A percentile compares a stretch with the other conserved stretches of the same genome.
These are phyloP conservation scores for Venturia oleaginea DNA, from an alignment of 2,329 filamentous ascomycete species.

Conservation along the genomic window DNA sequence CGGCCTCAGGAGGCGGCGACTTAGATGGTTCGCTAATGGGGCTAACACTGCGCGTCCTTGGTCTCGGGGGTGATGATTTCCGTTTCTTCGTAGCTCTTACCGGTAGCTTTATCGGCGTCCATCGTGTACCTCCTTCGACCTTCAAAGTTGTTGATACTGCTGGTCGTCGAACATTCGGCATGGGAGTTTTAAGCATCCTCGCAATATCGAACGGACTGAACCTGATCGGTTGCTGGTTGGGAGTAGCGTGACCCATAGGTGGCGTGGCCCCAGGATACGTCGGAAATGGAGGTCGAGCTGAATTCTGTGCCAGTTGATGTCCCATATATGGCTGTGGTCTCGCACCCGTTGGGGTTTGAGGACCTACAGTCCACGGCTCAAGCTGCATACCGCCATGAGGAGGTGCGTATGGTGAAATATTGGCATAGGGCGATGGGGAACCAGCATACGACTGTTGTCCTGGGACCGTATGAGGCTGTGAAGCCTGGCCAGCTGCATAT, in stretches of 20 bases:
- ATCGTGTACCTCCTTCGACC: not conserved
- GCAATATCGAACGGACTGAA: conserved; percentile 12
- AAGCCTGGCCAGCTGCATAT: not conserved
- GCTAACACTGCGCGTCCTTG: conserved; percentile 7
- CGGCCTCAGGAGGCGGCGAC: conserved; percentile 9
- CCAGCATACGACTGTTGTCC: not conserved
- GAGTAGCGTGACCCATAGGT: not conserved
- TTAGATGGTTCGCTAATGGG: conserved; percentile 12
- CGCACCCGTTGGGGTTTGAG: conserved; percentile 33
- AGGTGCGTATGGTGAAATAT: not conserved
- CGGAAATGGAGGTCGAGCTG: conserved; percentile 1
- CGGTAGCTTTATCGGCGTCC: not conserved
- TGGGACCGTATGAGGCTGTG: not conserved
- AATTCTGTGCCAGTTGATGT: not conserved
- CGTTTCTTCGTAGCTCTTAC: not conserved
- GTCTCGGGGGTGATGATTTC: conserved; percentile 10
- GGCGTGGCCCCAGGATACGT: not conserved
- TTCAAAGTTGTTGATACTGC: not conserved
- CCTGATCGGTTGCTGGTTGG: not conserved
- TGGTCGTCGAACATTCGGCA: not conserved
- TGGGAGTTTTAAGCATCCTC: conserved; percentile 5
- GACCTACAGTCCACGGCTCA: conserved; percentile 38
- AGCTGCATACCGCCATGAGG: conserved; percentile 34
- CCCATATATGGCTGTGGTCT: conserved; percentile 23
- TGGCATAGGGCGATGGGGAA: not conserved